phyloP scores from a whole-genome alignment of 129 eudicot species.

The Kitagawia praeruptora region DNA sequence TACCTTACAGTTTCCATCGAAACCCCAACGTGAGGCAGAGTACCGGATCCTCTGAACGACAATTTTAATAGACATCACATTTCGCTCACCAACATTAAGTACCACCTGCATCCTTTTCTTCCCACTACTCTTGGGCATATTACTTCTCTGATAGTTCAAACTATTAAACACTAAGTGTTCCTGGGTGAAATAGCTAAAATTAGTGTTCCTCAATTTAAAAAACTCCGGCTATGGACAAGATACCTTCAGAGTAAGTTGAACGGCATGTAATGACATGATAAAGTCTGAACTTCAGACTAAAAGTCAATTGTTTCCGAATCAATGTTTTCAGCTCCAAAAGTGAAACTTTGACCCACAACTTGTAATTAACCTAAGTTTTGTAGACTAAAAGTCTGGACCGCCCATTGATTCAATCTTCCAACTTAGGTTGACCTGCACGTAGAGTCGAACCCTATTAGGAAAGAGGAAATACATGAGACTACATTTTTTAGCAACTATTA shows the following conservation, averaged over 20 bases:
- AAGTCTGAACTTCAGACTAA: no score
- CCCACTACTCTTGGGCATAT: neutral
- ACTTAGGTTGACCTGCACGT: no score
- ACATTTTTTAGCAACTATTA: no score
- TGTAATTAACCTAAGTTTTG: no score
- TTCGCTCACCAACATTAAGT: neutral
- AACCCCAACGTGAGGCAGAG: neutral
- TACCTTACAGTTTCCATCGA: neutral
- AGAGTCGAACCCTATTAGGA: no score
- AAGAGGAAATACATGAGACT: no score
- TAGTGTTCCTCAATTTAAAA: neutral
- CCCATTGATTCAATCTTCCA: no score
- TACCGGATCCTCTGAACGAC: neutral
- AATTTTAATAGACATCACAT: neutral
- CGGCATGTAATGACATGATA: no score
- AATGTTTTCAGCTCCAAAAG: no score
- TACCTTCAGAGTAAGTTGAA: neutral
- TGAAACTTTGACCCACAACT: no score
- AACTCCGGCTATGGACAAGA: neutral
- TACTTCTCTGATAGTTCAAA: neutral
- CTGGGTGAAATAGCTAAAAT: neutral
- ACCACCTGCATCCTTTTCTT: neutral
- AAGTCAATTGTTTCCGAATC: no score
- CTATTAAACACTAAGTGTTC: neutral
- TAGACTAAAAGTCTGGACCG: no score